Percentiles rank a stretch among this genome's conserved stretches.
These are phyloP conservation scores for Ophiorrhiza pumila DNA, from an alignment of 257 asterid genomes.

Conservation along the genomic window DNA sequence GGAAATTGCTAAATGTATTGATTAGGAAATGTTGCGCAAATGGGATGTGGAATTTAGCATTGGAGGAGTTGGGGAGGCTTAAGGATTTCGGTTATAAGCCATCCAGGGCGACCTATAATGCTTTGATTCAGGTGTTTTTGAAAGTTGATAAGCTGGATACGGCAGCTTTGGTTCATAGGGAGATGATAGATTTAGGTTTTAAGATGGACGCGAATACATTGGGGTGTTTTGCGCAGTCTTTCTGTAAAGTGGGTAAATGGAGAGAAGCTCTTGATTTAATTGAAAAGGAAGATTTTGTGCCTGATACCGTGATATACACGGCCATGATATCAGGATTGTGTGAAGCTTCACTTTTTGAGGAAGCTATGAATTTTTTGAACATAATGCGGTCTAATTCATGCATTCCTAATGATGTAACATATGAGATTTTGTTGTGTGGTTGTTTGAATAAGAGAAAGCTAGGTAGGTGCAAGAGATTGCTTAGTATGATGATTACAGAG, in stretches of 20 bases:
- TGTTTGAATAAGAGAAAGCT: conserved; percentile 75
- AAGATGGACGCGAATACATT: conserved; percentile 65
- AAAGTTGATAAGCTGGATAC: conserved; percentile 66
- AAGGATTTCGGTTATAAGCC: conserved; percentile 80
- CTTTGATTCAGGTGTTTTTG: conserved; percentile 66
- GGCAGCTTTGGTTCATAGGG: conserved; percentile 68
- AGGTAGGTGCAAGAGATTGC: conserved; percentile 83
- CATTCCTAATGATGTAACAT: conserved; percentile 76
- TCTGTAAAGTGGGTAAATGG: conserved; percentile 87
- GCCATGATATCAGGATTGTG: conserved; percentile 85
- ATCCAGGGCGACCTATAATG: conserved; percentile 61
- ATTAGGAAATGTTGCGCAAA: conserved; percentile 69
- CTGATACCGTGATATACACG: conserved; percentile 75
- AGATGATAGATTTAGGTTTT: conserved; percentile 63
- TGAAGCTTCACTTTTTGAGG: conserved; percentile 86
- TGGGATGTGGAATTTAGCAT: conserved; percentile 85
- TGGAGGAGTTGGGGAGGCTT: conserved; percentile 88
- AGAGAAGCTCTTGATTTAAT: conserved; percentile 75
- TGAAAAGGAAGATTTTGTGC: conserved; percentile 74
- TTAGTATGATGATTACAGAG: conserved; percentile 88
- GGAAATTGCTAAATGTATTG: conserved; percentile 73
- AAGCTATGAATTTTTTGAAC: conserved; percentile 85
- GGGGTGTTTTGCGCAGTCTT: conserved; percentile 49
- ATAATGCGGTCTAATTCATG: conserved; percentile 75
- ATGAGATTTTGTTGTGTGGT: conserved; percentile 71